Percentiles rank a stretch among this genome's conserved stretches.
Evolutionary conservation across 208 protist genomes (phyloP).

Genomic region (Trypanosoma brucei): DNA sequence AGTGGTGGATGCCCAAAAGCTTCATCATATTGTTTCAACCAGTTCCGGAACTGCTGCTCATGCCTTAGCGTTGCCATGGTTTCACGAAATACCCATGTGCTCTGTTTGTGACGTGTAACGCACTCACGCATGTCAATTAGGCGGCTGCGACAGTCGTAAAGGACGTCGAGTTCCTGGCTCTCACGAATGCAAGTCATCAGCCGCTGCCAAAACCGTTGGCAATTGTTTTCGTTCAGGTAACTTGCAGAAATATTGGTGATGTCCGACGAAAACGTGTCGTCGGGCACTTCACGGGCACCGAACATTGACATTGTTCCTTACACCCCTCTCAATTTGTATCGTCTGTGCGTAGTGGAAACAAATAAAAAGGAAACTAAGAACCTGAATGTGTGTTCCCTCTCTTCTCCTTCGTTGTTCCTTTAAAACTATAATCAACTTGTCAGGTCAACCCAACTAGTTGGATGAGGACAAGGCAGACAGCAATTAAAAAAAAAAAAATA

Average conservation of each 20-base stretch:
- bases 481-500: too few species aligned
- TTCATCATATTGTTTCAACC: constrained; percentile 74
- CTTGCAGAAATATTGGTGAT: constrained; percentile 51
- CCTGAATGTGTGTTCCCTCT: neutral
- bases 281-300: constrained; percentile 59
- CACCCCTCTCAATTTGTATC: neutral
- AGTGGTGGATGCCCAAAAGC: constrained; percentile 75
- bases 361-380: neutral
- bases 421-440: too few species aligned
- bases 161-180: constrained; percentile 80
- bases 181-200: constrained; percentile 81
- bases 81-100: constrained; percentile 81
- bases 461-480: too few species aligned
- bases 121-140: constrained; percentile 83
- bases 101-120: constrained; percentile 73
- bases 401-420: too few species aligned
- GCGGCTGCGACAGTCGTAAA: constrained; percentile 84
- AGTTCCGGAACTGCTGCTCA: constrained; percentile 61
- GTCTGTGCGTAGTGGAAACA: neutral
- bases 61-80: constrained; percentile 73
- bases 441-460: too few species aligned
- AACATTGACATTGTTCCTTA: constrained; percentile 63
- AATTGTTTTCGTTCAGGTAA: constrained; percentile 70
- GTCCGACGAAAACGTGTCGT: constrained; percentile 55
- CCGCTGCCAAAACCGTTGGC: constrained; percentile 75